Evolutionary conservation across 1,139 yeast species (phyloP), one percentile per base, ranked within the genome.

Genomic region (Yamadazyma taylorii): DNA sequence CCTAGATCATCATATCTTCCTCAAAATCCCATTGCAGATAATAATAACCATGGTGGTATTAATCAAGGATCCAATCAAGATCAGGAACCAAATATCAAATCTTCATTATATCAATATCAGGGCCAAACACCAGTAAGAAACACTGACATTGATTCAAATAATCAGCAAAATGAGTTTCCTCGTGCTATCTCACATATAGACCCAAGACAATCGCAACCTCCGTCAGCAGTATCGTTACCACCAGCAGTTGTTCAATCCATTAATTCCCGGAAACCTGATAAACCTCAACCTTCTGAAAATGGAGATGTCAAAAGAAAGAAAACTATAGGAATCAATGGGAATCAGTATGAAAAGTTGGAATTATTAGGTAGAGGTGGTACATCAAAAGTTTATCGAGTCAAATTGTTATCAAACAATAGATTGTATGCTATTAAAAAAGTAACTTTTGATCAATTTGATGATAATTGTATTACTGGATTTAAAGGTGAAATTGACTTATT

Each of bases 301-400:
- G 28, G 28, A 12, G 28, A 25, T 12, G 16, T 33, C 14, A 53
- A 55, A 23, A 61, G 51, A 35, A 56, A 57, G 39, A 68, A 66
- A 42, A 46, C 60, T 16, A 61, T 71, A 8, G 53, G 54, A 1
- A 66, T 71, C 13, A 86, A 88, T 55, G 81, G 78, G 3, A 70
- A 71, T 30, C 74, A 73, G 29, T 90, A 87, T 54, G 94, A 85
- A 50, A 77, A 84, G 40, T 63, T 87, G 16, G 96, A 88, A 51
- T 66, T 86, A 14, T 60, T 92, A 13, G 98, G 98, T 11, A 75
- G 85, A 52, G 98, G 98, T 24, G 98, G 98, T 0, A 78, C 97
- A 0, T 89, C 97, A 0, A 87, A 85, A 53, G 98, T 92, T 13
- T 92, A 84, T 66, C 84, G 85, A 50, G 96, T 85, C 0, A 82